Conservation (phyloP, 257 asterid genomes). For the Lithospermum erythrorhizon region DNA sequence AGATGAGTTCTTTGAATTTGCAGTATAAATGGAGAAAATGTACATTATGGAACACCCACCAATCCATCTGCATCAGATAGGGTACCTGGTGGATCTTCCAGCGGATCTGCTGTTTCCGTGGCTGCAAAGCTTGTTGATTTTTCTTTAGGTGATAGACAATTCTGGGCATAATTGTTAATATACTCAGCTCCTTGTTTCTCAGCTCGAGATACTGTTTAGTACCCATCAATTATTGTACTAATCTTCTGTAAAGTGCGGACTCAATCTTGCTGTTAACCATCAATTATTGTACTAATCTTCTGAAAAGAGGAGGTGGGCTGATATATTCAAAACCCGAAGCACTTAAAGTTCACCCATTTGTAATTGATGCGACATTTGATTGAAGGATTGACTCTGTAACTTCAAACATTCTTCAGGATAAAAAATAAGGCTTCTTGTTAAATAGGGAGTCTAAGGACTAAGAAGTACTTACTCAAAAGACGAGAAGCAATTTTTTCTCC, state of each 20-base stretch:
- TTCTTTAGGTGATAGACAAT: slow-evolving; percentile 44
- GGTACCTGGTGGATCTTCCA: slow-evolving; percentile 96
- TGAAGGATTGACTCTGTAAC: no score
- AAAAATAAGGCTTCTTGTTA: not conserved
- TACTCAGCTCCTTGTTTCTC: no score
- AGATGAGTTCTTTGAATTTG: slow-evolving; percentile 13
- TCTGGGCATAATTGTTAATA: no score
- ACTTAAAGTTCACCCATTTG: no score
- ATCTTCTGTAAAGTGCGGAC: no score
- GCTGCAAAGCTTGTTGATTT: slow-evolving; percentile 67
- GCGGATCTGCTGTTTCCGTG: slow-evolving; percentile 95
- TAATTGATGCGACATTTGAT: no score
- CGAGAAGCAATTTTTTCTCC: not conserved
- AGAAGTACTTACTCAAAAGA: not conserved
- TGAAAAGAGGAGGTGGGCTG: no score
- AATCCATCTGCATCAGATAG: slow-evolving; percentile 77
- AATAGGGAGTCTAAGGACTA: not conserved
- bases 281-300: no score
- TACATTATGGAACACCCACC: slow-evolving; percentile 70
- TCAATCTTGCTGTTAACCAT: no score
- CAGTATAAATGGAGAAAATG: slow-evolving; percentile 87
- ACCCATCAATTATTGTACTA: no score
- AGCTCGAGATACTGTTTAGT: no score
- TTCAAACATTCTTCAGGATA: not conserved
- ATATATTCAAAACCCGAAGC: no score